Conservation (phyloP, 202 grass and related monocot species). For the Setaria viridis region DNA sequence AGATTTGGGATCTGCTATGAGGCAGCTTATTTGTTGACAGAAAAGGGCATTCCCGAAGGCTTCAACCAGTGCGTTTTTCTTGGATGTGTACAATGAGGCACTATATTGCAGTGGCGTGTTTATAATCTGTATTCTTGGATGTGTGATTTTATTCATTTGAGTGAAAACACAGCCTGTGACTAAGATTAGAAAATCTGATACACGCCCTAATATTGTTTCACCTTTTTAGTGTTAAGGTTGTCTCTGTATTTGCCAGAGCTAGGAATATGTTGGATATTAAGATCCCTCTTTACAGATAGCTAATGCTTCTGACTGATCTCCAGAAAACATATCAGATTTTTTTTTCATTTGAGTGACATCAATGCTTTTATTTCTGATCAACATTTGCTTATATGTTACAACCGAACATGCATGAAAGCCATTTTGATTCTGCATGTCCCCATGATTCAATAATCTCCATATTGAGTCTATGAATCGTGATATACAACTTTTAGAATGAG, state of each 20-base stretch:
- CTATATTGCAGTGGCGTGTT: neutral
- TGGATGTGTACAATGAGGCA: neutral
- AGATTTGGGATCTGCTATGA: neutral
- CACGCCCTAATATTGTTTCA: constrained; percentile 6
- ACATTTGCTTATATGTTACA: constrained; percentile 8
- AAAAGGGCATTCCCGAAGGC: neutral
- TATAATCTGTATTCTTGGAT: constrained; percentile 25
- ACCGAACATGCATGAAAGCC: neutral
- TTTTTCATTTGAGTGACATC: neutral
- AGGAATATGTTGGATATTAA: constrained; percentile 11
- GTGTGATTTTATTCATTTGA: neutral
- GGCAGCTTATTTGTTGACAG: constrained; percentile 29
- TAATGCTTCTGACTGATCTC: constrained; percentile 11
- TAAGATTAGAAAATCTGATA: constrained; percentile 11
- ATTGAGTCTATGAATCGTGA: neutral
- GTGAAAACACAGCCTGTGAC: neutral
- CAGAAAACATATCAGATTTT: neutral
- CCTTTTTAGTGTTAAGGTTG: neutral
- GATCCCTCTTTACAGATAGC: constrained; percentile 2
- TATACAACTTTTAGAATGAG: constrained; percentile 20
- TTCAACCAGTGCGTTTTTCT: constrained; percentile 4
- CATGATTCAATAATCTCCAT: constrained; percentile 7
- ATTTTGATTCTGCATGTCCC: constrained; percentile 8
- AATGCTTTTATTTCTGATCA: constrained; percentile 18
- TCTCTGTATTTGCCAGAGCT: constrained; percentile 7